Evolutionary conservation across 148 eudicot species (phyloP).

Genomic region (Tetragonia tetragonoides): DNA sequence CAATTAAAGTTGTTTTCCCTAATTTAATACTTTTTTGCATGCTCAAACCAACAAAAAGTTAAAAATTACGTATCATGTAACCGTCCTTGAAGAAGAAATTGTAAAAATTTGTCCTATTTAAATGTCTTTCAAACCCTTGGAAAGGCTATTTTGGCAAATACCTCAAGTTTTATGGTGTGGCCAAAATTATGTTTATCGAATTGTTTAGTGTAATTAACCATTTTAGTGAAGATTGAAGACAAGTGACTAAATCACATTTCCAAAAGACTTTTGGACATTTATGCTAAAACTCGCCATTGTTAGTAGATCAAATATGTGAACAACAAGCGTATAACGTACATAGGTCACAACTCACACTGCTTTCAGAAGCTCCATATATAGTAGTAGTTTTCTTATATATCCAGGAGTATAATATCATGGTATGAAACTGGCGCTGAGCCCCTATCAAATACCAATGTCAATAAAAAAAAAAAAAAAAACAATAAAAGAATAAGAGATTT

Average conservation of each 20-base stretch:
- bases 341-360: too few species aligned
- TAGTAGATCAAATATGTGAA: background rate
- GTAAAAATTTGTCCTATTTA: background rate
- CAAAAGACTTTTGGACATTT: background rate
- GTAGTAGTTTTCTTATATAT: too few species aligned
- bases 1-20: constrained; percentile 16
- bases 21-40: constrained; percentile 7
- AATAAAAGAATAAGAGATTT: too few species aligned
- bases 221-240: background rate
- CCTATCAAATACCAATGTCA: too few species aligned
- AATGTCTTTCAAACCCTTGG: constrained; percentile 13
- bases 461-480: too few species aligned
- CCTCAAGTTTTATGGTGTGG: background rate
- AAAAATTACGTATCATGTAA: background rate
- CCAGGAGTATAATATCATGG: too few species aligned
- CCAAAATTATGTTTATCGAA: background rate
- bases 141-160: constrained; percentile 20
- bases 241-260: constrained; percentile 7
- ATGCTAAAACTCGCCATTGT: background rate
- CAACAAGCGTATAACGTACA: too few species aligned
- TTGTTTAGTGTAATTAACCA: background rate
- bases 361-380: too few species aligned
- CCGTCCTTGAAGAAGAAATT: background rate
- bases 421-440: too few species aligned
- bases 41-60: background rate